A percentile compares a stretch with the other conserved stretches of the same genome.
Evolutionary conservation across 2,329 filamentous ascomycete genomes (phyloP).

Genomic region (Beauveria sp.): DNA sequence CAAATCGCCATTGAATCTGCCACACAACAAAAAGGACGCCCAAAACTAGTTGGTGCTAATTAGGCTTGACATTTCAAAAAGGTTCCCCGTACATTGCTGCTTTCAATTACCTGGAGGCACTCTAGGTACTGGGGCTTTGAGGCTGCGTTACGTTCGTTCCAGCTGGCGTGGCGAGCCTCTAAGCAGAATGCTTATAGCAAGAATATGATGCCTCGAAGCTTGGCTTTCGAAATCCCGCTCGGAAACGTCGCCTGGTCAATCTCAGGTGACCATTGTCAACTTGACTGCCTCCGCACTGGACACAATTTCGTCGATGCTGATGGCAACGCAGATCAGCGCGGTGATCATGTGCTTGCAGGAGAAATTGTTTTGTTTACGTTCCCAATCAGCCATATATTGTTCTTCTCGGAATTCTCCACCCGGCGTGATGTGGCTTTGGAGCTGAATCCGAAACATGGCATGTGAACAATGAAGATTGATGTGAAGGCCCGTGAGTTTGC

Average conservation of each 20-base stretch:
- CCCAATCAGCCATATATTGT: not conserved
- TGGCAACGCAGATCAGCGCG: not conserved
- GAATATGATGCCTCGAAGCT: not conserved
- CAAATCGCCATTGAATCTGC: too few species aligned
- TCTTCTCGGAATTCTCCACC: not conserved
- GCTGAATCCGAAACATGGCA: not conserved
- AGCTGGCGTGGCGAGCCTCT: constrained; percentile 14
- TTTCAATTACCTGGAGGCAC: too few species aligned
- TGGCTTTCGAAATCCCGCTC: not conserved
- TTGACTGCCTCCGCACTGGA: constrained; percentile 13
- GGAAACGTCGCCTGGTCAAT: constrained; percentile 13
- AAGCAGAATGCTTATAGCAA: not conserved
- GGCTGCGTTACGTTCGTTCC: too few species aligned
- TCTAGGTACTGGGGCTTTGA: too few species aligned
- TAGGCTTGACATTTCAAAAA: too few species aligned
- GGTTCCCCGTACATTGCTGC: too few species aligned
- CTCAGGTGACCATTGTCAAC: constrained; percentile 19
- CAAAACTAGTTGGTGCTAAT: too few species aligned
- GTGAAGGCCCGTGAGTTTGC: not conserved
- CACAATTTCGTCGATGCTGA: constrained; percentile 13
- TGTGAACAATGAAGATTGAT: not conserved
- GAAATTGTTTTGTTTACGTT: not conserved
- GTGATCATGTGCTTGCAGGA: not conserved
- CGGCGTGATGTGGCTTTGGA: not conserved
- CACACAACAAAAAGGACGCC: too few species aligned